Evolutionary conservation across 345 rosid genomes (phyloP), one percentile per base, ranked within the genome.

Genomic region (Eucalyptus coolabah): DNA sequence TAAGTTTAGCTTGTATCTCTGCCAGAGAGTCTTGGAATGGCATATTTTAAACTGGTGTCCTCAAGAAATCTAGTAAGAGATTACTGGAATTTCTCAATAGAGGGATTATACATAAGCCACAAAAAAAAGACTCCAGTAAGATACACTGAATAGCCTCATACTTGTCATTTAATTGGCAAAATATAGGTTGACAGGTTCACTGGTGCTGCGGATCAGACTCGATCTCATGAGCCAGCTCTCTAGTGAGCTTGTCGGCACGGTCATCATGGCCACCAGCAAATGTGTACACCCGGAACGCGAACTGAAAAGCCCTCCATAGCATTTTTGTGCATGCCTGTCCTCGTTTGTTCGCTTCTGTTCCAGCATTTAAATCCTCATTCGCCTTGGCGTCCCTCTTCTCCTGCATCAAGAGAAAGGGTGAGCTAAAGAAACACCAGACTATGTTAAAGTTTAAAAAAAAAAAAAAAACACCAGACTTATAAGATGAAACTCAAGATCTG

Each of bases 201-300:
- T 90, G 92, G 69, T 93, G 56, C n/a, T 91, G 94, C 56, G 95
- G 93, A 87, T 94, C 95, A 47, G 93, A 93, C 93, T 96, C 95
- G 85, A 97, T 98, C 93, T 95, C 98, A 40, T 93, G 95, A 89
- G 99, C 99, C 90, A 98, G 88, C 93, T 96, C 99, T 92, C 91
- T 93, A 6, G 98, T 98, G 86, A 98, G 92, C 59, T 56, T 92
- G 90, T 97, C 99, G 1, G 99, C 99, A 5, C 99, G 95, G 37
- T 98, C 99, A 24, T 98, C 99, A 2, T 95, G 99, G 65, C 99
- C 99, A 23, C 99, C 99, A 1, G 99, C 99, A 89, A 98, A 98
- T 56, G 95, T 92, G 90, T 98, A 98, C 17, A 98, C 97, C 88
- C 96, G 92, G 88, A 95, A 97, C 40, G 99, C 99, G 86, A 98